phyloP scores from a whole-genome alignment of 768 basidiomycete species.

The Royoungia palumana region DNA sequence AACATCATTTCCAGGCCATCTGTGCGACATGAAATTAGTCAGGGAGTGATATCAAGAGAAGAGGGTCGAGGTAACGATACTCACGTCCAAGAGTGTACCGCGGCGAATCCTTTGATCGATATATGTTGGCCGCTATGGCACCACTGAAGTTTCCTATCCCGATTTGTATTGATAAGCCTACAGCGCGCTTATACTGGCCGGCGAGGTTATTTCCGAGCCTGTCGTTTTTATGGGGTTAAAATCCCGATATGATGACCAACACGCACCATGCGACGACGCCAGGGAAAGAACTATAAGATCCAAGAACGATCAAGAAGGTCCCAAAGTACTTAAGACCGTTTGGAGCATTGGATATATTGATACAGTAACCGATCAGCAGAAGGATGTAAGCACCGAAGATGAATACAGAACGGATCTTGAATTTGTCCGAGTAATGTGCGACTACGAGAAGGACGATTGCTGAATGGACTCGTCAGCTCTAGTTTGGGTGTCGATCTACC shows the following conservation, averaged over 20 bases:
- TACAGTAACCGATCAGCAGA: conserved; percentile 56
- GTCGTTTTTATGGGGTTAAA: not conserved
- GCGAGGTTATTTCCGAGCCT: conserved; percentile 56
- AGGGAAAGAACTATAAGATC: conserved; percentile 56
- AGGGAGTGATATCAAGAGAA: not conserved
- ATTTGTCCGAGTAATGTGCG: conserved; percentile 57
- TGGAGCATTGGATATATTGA: conserved; percentile 55
- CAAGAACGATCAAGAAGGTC: conserved; percentile 63
- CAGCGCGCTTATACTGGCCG: conserved; percentile 67
- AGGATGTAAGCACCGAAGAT: conserved; percentile 49
- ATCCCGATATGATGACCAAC: conserved; percentile 10
- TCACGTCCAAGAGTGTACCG: conserved; percentile 61
- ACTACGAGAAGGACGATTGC: conserved; percentile 52
- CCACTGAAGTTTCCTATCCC: conserved; percentile 58
- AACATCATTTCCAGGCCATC: conserved; percentile 68
- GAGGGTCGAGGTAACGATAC: conserved; percentile 19
- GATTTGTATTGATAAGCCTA: conserved; percentile 60
- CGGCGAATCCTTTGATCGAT: conserved; percentile 54
- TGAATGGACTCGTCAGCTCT: conserved; percentile 18
- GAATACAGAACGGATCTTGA: conserved; percentile 54
- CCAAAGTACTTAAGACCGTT: conserved; percentile 67
- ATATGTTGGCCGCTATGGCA: conserved; percentile 62
- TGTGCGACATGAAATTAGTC: conserved; percentile 14
- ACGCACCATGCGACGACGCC: conserved; percentile 58
- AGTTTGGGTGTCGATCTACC: not conserved